These are phyloP conservation scores for Annona squamosa DNA, from an alignment of 164 flowering plant species.

Conservation along the genomic window DNA sequence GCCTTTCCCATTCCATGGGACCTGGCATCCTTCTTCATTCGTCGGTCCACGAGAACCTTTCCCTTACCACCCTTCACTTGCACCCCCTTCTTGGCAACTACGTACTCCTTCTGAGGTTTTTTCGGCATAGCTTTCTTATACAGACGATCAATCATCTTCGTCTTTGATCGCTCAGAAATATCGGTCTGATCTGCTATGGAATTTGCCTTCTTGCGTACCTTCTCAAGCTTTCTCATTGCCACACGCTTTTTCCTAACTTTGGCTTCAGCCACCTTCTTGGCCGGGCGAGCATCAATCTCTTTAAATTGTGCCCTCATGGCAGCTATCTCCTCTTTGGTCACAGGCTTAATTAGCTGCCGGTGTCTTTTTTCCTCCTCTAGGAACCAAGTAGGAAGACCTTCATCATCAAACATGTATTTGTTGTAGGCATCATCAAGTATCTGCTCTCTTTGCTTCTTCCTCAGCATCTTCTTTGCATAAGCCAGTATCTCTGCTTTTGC, in stretches of 20 bases:
- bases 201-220: slow-evolving; percentile 78
- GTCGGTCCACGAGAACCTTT: slow-evolving; percentile 69
- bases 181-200: slow-evolving; percentile 75
- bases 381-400: slow-evolving; percentile 83
- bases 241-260: slow-evolving; percentile 87
- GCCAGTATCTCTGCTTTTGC: slow-evolving; percentile 79
- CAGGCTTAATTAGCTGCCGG: slow-evolving; percentile 55
- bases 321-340: slow-evolving; percentile 77
- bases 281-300: slow-evolving; percentile 89
- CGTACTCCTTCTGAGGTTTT: slow-evolving; percentile 68
- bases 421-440: slow-evolving; percentile 85
- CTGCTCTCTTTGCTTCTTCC: slow-evolving; percentile 75
- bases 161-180: slow-evolving; percentile 68
- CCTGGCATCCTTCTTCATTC: slow-evolving; percentile 90
- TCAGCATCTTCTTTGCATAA: slow-evolving; percentile 73
- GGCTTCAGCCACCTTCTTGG: slow-evolving; percentile 89
- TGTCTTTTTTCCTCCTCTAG: slow-evolving; percentile 76
- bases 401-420: slow-evolving; percentile 77
- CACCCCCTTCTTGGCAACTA: slow-evolving; percentile 97
- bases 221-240: slow-evolving; percentile 71
- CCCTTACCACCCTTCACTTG: slow-evolving; percentile 77
- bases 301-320: slow-evolving; percentile 84
- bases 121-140: slow-evolving; percentile 74
- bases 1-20: slow-evolving; percentile 40
- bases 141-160: slow-evolving; percentile 53